These are phyloP conservation scores for Penicillium rolfsii DNA, from an alignment of 2,329 filamentous ascomycete genomes.

Conservation along the genomic window DNA sequence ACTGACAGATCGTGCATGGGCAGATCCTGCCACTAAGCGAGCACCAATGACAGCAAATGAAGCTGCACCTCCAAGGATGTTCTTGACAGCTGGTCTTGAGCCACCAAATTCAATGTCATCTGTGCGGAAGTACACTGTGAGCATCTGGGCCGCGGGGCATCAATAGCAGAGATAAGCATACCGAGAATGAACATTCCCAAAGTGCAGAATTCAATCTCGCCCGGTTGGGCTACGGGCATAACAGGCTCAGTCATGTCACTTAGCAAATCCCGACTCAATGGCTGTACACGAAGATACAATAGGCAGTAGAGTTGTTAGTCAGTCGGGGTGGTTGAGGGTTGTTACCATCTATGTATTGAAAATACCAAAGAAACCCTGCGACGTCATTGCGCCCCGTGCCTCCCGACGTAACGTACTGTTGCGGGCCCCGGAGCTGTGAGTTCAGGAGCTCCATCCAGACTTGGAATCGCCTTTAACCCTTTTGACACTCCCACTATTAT, in stretches of 20 bases:
- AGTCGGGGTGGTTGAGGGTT: conserved; percentile 14
- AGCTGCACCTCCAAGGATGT: conserved; percentile 87
- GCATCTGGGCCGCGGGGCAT: conserved; percentile 16
- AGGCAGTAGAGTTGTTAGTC: not conserved
- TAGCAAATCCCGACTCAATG: conserved; percentile 1
- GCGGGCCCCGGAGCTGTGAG: conserved; percentile 23
- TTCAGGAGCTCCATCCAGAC: conserved; percentile 23
- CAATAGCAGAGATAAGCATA: conserved; percentile 35
- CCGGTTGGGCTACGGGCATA: conserved; percentile 1
- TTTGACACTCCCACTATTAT: conserved; percentile 15
- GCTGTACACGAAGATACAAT: conserved; percentile 3
- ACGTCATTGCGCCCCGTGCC: conserved; percentile 12
- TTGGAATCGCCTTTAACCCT: conserved; percentile 11
- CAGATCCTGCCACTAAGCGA: conserved; percentile 76
- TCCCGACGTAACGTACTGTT: conserved; percentile 14
- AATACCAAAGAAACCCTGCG: conserved; percentile 24
- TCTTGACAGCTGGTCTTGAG: conserved; percentile 67
- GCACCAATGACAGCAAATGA: conserved; percentile 86
- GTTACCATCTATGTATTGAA: conserved; percentile 14
- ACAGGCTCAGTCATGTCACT: conserved; percentile 23
- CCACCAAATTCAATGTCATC: conserved; percentile 89
- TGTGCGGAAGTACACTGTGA: conserved; percentile 43
- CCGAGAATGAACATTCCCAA: conserved; percentile 68
- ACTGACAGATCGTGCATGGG: conserved; percentile 69
- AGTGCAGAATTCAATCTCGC: conserved; percentile 59